Conservation (phyloP, 441 rosid genomes). For the Eugenia klotzschiana region DNA sequence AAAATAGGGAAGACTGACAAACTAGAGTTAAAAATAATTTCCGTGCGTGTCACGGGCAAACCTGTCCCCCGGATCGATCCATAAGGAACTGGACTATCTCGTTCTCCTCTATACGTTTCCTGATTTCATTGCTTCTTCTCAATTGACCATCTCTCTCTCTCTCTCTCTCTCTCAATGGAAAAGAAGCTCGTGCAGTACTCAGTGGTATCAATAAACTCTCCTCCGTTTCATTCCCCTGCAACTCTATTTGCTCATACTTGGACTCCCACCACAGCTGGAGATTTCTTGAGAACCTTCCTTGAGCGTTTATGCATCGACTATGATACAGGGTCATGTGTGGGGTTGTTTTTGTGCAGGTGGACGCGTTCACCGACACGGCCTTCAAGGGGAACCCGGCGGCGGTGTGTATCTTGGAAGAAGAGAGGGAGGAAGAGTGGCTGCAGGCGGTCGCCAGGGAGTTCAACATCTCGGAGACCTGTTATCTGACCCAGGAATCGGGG, state of each 20-base stretch:
- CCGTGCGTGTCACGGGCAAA: not conserved
- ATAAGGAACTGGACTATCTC: not conserved
- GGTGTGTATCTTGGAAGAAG: slow-evolving; percentile 47
- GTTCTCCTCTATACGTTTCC: not conserved
- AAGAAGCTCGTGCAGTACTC: slow-evolving; percentile 26
- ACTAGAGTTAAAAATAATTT: not conserved
- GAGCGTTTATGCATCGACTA: not conserved
- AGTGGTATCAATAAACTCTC: slow-evolving; percentile 16
- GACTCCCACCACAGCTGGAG: not conserved
- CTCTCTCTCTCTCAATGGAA: not conserved
- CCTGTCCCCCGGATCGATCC: not conserved
- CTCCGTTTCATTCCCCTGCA: not conserved
- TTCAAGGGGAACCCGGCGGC: slow-evolving; percentile 77
- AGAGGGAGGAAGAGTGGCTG: slow-evolving; percentile 48
- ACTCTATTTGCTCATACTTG: not conserved
- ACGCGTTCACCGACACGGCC: slow-evolving; percentile 56
- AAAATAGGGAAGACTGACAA: not conserved
- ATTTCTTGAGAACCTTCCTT: not conserved
- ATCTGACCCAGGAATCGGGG: slow-evolving; percentile 20
- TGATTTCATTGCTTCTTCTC: not conserved
- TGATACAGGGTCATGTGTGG: not conserved
- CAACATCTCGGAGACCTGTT: slow-evolving; percentile 46
- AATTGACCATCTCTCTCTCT: not conserved
- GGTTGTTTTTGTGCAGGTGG: slow-evolving; percentile 25
- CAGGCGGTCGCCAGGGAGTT: slow-evolving; percentile 61